phyloP scores from a whole-genome alignment of 208 protist species.

The Lotmaria passim region DNA sequence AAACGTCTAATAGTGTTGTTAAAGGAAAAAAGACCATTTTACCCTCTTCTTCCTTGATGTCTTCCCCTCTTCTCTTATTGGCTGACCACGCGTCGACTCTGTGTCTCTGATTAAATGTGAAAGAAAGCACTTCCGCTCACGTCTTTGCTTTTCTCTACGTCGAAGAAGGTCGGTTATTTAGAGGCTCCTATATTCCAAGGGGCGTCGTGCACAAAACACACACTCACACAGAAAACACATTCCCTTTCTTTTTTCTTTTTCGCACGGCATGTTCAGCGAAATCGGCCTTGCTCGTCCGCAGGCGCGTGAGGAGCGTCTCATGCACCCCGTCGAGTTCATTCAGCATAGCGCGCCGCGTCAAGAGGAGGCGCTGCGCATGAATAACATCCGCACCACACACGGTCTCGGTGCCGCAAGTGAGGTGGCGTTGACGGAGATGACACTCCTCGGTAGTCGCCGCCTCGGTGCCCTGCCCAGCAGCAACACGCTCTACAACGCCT shows the following conservation, averaged over 20 bases:
- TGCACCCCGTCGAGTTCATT: conserved; percentile 90
- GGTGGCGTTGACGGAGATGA: conserved; percentile 77
- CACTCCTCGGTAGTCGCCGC: conserved; percentile 68
- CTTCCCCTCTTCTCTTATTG: too few species aligned
- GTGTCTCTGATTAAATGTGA: too few species aligned
- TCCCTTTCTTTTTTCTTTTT: neutral
- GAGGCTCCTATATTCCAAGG: too few species aligned
- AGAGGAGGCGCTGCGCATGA: conserved; percentile 81
- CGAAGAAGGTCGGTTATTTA: too few species aligned
- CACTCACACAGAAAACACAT: neutral
- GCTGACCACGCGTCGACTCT: too few species aligned
- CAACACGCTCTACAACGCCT: conserved; percentile 80
- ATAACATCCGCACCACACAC: conserved; percentile 85
- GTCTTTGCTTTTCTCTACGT: too few species aligned
- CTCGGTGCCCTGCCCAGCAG: conserved; percentile 77
- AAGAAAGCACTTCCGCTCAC: too few species aligned
- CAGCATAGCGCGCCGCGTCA: conserved; percentile 65
- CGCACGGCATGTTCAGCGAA: conserved; percentile 47
- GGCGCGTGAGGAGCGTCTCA: conserved; percentile 59
- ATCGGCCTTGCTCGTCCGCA: conserved; percentile 54
- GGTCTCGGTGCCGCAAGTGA: conserved; percentile 75
- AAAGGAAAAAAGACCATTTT: too few species aligned
- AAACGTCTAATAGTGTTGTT: too few species aligned
- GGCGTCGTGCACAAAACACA: neutral
- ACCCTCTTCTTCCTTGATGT: too few species aligned